Percentiles rank a stretch among this genome's conserved stretches.
Evolutionary conservation across 2,329 filamentous ascomycete species (phyloP).

Genomic region (Epichloe scottii): DNA sequence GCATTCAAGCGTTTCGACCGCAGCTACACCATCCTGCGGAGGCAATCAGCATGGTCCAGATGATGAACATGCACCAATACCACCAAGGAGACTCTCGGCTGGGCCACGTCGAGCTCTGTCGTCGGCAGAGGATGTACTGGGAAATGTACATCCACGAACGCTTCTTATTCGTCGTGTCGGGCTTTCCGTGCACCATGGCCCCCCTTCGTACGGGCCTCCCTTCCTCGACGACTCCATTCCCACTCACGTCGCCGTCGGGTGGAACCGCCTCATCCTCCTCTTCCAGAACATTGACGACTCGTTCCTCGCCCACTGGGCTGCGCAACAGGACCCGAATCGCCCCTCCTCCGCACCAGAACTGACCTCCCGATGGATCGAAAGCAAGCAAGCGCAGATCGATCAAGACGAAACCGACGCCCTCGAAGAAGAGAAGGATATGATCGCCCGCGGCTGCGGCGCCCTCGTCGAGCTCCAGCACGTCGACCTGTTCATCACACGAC

Average conservation of each 20-base stretch:
- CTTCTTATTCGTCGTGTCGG: slow-evolving; percentile 39
- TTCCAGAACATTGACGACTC: slow-evolving; percentile 26
- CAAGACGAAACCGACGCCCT: slow-evolving; percentile 22
- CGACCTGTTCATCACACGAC: slow-evolving; percentile 27
- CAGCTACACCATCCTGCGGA: slow-evolving; percentile 35
- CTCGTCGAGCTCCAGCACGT: slow-evolving; percentile 28
- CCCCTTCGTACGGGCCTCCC: slow-evolving; percentile 21
- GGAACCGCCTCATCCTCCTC: slow-evolving; percentile 24
- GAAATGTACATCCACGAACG: slow-evolving; percentile 21
- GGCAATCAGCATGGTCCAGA: slow-evolving; percentile 30
- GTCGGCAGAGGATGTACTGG: slow-evolving; percentile 14
- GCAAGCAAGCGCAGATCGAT: slow-evolving; percentile 28
- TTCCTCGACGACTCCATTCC: slow-evolving; percentile 21
- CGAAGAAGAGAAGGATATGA: slow-evolving; percentile 15
- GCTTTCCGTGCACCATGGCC: slow-evolving; percentile 25
- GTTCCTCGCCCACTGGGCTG: slow-evolving; percentile 25
- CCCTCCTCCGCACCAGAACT: slow-evolving; percentile 12
- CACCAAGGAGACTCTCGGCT: slow-evolving; percentile 12
- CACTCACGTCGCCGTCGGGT: slow-evolving; percentile 23
- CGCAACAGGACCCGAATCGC: slow-evolving; percentile 14
- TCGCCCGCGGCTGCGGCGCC: slow-evolving; percentile 12
- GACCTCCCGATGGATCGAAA: slow-evolving; percentile 27
- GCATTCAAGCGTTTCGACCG: slow-evolving; percentile 32
- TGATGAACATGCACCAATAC: slow-evolving; percentile 30
- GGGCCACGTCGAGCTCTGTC: slow-evolving; percentile 8